These are phyloP conservation scores for Blastobotrys ciferrii DNA, from an alignment of 1,139 yeast genomes.

Conservation along the genomic window DNA sequence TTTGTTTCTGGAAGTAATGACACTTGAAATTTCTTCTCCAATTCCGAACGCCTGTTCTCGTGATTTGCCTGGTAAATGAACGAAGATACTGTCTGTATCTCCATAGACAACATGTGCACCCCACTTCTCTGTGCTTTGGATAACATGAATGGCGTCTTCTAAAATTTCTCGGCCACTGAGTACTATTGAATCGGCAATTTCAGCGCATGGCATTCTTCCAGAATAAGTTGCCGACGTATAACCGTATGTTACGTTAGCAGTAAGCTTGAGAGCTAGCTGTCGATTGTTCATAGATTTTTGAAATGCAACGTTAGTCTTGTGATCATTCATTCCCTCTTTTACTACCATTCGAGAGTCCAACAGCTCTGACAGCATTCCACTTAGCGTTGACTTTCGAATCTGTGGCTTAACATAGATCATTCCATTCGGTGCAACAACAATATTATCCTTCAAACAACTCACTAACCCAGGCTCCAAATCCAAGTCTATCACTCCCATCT, in stretches of 20 bases:
- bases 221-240: slow-evolving; percentile 92
- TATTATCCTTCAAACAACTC: slow-evolving; percentile 49
- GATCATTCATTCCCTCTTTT: slow-evolving; percentile 64
- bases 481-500: slow-evolving; percentile 43
- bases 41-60: slow-evolving; percentile 71
- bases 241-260: slow-evolving; percentile 96
- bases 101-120: slow-evolving; percentile 96
- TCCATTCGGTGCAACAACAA: slow-evolving; percentile 84
- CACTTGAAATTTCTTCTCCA: slow-evolving; percentile 67
- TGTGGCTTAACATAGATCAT: slow-evolving; percentile 65
- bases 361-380: slow-evolving; percentile 82
- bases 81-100: slow-evolving; percentile 91
- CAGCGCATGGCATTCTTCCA: slow-evolving; percentile 96
- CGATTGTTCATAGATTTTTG: slow-evolving; percentile 65
- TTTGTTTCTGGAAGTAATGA: slow-evolving; percentile 68
- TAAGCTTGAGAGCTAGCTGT: slow-evolving; percentile 81
- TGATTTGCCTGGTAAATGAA: slow-evolving; percentile 81
- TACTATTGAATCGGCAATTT: slow-evolving; percentile 91
- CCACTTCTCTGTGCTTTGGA: slow-evolving; percentile 60
- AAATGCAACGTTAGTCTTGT: slow-evolving; percentile 44
- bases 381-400: slow-evolving; percentile 68
- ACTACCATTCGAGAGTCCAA: slow-evolving; percentile 76
- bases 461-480: slow-evolving; percentile 58
- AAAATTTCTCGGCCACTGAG: slow-evolving; percentile 85
- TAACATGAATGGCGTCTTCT: slow-evolving; percentile 63